Evolutionary conservation across 495 filamentous ascomycete genomes (phyloP).

Genomic region (Staphylotrichum tortipilum): DNA sequence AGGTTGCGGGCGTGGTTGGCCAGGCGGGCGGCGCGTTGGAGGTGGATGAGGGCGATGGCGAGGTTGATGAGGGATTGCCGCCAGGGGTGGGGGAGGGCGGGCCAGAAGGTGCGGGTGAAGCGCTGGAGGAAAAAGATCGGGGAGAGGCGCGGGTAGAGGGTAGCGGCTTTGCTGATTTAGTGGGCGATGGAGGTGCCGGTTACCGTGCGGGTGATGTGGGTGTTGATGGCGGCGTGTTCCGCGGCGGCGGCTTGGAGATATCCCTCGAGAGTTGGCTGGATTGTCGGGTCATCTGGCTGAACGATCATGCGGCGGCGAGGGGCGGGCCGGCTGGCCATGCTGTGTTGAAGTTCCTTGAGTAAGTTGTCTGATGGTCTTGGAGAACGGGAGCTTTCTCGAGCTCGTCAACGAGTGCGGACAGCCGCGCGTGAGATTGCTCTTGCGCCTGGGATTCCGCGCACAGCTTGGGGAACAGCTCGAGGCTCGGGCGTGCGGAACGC

Average conservation of each 20-base stretch:
- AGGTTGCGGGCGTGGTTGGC: conserved; percentile 2
- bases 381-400: not conserved
- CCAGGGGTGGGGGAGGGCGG: conserved; percentile 20
- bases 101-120: conserved; percentile 20
- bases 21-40: conserved; percentile 34
- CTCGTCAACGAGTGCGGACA: not conserved
- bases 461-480: not conserved
- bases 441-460: not conserved
- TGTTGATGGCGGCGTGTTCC: not conserved
- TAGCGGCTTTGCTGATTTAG: not conserved
- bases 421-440: not conserved
- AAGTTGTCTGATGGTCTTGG: not conserved
- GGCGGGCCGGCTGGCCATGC: not conserved
- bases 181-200: conserved; percentile 1
- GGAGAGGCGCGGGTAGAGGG: conserved; percentile 22
- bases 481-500: not conserved
- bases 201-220: not conserved
- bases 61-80: conserved; percentile 27
- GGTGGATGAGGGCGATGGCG: conserved; percentile 23
- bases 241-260: not conserved
- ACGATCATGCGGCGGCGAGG: not conserved
- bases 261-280: not conserved
- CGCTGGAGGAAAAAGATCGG: conserved; percentile 29
- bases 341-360: not conserved
- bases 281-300: not conserved